Conservation (phyloP, 768 basidiomycete genomes). For the Lactarius indigo region DNA sequence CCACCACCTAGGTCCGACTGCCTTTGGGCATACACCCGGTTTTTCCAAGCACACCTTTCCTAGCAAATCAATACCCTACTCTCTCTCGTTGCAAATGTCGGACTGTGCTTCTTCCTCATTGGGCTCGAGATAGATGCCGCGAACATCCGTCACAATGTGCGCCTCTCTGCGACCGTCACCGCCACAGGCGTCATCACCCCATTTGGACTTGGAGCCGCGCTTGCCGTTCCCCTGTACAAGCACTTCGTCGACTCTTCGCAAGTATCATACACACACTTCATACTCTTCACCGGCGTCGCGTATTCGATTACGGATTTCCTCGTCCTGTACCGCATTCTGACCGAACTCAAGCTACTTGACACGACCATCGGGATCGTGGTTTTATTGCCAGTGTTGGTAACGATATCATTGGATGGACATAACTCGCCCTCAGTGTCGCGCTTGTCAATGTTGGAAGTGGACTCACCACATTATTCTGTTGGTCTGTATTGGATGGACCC, state of each 20-base stretch:
- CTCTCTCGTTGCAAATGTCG: constrained; percentile 84
- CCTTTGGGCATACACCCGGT: constrained; percentile 78
- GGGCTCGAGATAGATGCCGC: constrained; percentile 85
- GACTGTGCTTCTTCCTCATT: constrained; percentile 82
- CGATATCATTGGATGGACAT: constrained; percentile 72
- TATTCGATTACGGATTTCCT: constrained; percentile 88
- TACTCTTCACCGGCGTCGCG: constrained; percentile 92
- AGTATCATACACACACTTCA: constrained; percentile 81
- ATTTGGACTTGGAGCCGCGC: constrained; percentile 77
- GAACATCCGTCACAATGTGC: constrained; percentile 74
- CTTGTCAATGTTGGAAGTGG: constrained; percentile 87
- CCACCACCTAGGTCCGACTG: constrained; percentile 41
- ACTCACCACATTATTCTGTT: constrained; percentile 78
- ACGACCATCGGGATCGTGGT: constrained; percentile 92
- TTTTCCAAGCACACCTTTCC: constrained; percentile 90
- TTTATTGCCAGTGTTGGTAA: constrained; percentile 87
- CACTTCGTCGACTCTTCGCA: constrained; percentile 58
- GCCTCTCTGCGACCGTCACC: constrained; percentile 65
- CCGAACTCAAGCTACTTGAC: constrained; percentile 86
- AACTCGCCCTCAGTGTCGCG: constrained; percentile 88
- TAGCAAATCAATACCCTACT: constrained; percentile 63
- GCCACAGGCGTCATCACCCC: constrained; percentile 83
- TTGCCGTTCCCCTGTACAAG: constrained; percentile 68
- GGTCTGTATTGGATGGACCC: constrained; percentile 71
- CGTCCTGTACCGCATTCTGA: constrained; percentile 81